phyloP scores from a whole-genome alignment of 495 filamentous ascomycete genomes.

The Tuber microsphaerosporum region DNA sequence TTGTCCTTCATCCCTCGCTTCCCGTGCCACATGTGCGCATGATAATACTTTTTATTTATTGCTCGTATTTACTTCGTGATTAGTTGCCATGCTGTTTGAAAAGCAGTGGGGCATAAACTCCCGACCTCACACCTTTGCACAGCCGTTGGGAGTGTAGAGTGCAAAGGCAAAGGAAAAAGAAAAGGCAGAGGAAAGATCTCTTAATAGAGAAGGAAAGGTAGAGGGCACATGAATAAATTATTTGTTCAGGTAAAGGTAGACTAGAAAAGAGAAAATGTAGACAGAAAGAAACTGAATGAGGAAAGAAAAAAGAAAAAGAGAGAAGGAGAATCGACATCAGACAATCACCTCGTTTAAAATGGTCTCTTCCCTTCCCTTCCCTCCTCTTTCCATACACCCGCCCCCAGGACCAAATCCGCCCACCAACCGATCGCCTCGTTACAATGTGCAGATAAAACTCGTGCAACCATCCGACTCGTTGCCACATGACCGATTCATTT shows the following conservation, averaged over 20 bases:
- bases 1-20: not conserved
- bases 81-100: not conserved
- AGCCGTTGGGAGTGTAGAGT: not conserved
- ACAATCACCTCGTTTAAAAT: conserved; percentile 5
- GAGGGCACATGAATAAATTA: conserved; percentile 1
- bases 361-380: not conserved
- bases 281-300: conserved; percentile 3
- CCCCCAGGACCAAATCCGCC: not conserved
- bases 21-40: not conserved
- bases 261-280: conserved; percentile 27
- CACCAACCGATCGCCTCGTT: not conserved
- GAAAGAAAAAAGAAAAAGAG: not conserved
- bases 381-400: not conserved
- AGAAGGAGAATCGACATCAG: not conserved
- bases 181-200: not conserved
- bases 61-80: not conserved
- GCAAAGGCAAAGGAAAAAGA: not conserved
- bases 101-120: not conserved
- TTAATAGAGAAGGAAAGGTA: not conserved
- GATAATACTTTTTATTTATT: not conserved
- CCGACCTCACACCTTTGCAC: not conserved
- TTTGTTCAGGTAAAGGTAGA: not conserved
- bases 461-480: conserved; percentile 10
- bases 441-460: conserved; percentile 8
- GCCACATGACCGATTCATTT: conserved; percentile 10